Base-by-base conservation (phyloP, 176 grass and related monocot genomes). In the Typha latifolia region DNA sequence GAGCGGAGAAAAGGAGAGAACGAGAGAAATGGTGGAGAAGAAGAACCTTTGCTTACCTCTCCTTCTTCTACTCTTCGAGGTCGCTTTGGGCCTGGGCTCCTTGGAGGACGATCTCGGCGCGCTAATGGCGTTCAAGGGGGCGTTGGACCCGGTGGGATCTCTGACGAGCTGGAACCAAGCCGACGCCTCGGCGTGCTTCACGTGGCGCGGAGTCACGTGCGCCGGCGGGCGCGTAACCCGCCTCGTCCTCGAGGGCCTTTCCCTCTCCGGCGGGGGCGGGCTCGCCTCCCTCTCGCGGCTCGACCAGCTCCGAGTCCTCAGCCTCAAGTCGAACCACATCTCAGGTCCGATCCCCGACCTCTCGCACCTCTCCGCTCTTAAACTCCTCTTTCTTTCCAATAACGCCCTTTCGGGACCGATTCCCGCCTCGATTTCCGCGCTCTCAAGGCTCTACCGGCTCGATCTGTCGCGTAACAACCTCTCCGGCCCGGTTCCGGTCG, bases 251-350 rank as follows among this genome's bases (percentile, higher is more conserved):
- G 89, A 99, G 64, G 86, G 67, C 0, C 69, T 90, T 18, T 81
- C 74, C 27, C 69, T 99, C 9, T 69, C 84, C 47, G 95, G 89
- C 48, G 32, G 26, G 3, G 22, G 68, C 14, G 83, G 69, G 14
- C 80, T 99, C 26, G 73, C 67, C 12, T 31, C 32, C 61, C 81
- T 99, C 0, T 51, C 78, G 13, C 32, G 68, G 2, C 73, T 94
- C 24, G 86, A 94, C 71, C 81, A 77, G 22, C 86, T 99, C 49
- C 86, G 86, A 66, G 86, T 99, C 63, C 77, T 99, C 23, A 99
- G 95, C 51, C 83, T 99, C 76, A 99, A 99, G 52, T 77, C 73
- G 3, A 99, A 99, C 84, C 49, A 5, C 0, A 43, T 99, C 49
- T 71, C 89, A 1, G 84, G 86, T 49, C 13, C 11, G 3, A 61